Percentiles rank a stretch among this genome's conserved stretches.
Evolutionary conservation across 2,329 filamentous ascomycete species (phyloP).

Genomic region (Apiospora phragmitis): DNA sequence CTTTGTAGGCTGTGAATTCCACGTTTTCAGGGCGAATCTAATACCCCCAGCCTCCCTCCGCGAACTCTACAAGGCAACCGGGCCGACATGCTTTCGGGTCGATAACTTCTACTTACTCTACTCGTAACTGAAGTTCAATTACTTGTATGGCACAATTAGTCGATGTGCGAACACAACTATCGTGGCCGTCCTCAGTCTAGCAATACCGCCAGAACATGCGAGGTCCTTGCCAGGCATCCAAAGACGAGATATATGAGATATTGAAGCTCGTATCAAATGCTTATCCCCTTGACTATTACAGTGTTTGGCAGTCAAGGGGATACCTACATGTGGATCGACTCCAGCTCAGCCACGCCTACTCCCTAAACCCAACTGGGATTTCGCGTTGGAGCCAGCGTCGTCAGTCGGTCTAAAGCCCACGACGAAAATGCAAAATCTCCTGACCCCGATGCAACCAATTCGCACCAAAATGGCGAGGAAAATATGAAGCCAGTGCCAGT

Average conservation of each 20-base stretch:
- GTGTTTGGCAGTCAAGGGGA: too few species aligned
- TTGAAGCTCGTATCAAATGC: background rate
- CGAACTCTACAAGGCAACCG: background rate
- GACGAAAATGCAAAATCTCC: background rate
- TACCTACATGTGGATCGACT: too few species aligned
- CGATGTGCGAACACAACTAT: background rate
- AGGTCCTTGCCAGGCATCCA: background rate
- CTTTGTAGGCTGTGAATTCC: background rate
- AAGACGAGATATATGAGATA: background rate
- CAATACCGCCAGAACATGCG: background rate
- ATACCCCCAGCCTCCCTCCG: background rate
- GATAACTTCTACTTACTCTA: background rate
- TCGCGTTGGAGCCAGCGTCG: background rate
- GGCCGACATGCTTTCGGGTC: background rate
- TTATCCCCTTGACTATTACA: too few species aligned
- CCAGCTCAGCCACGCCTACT: background rate
- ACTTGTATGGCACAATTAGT: background rate
- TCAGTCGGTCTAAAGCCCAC: background rate
- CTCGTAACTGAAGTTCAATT: background rate
- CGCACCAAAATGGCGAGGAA: background rate
- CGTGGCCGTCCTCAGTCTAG: background rate
- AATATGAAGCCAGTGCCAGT: background rate
- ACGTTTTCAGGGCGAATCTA: background rate
- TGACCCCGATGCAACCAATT: background rate
- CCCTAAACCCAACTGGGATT: background rate